Base-by-base conservation (phyloP, 2,329 filamentous ascomycete genomes). In the Byssoonygena ceratinophila region DNA sequence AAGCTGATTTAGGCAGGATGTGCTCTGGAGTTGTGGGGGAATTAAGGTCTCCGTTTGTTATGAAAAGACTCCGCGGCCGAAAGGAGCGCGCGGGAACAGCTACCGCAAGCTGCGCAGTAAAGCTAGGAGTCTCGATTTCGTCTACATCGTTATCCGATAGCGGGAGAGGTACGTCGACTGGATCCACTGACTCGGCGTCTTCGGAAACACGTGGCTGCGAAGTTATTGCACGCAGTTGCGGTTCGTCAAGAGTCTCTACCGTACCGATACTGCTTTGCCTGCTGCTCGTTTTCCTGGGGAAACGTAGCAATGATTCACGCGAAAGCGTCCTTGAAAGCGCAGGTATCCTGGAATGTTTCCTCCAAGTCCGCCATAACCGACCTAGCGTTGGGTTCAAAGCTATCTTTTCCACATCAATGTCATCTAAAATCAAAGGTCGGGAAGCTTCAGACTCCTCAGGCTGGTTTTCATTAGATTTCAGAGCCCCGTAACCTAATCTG, bases 311-410 rank as follows among this genome's bases (percentile, higher is more conserved):
- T 2, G 70, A 73, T 54, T 72, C 69, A 54, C 65, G 63, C 20
- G 65, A 69, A 48, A 74, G 61, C 25, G 72, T 68, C 12, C 69
- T 67, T 11, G 69, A 67, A 37, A 72, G 63, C 48, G 56, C 63
- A 14, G 63, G 63, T 3, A 60, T 55, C 41, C 65, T 63, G 51
- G 66, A 61, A 49, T 85, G 81, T 72, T 95, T 95, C 71, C 92
- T 88, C 92, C 92, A 98, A 23, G 87, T 85, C 60, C 92, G 81
- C 92, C 92, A 98, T 40, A 97, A 74, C 46, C 90, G 78, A 18
- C 92, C 92, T 1, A 98, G 74, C 1, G 87, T 90, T 53, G 89
- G 80, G 64, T 95, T 94, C 55, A 97, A 76, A 6, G 91, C 91
- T 58, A 97, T 80, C 59, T 90, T 87, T 64, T 97, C 92, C 76